Conservation (phyloP, 2,329 filamentous ascomycete genomes). For the Trichoderma harzianum region DNA sequence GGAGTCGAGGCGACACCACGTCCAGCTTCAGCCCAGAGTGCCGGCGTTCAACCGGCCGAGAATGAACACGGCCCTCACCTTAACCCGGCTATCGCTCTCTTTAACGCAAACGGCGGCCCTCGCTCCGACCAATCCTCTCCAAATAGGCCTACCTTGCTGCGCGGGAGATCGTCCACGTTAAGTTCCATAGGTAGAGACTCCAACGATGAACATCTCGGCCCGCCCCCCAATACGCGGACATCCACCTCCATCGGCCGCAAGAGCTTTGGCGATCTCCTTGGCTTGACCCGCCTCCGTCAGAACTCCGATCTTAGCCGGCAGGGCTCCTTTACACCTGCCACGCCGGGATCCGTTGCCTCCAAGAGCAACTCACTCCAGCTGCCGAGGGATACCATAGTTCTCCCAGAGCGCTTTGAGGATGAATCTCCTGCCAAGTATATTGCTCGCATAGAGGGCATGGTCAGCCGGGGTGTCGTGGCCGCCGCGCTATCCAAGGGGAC, state of each 20-base stretch:
- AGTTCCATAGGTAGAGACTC: constrained; percentile 74
- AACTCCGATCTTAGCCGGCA: constrained; percentile 72
- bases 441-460: constrained; percentile 72
- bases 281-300: constrained; percentile 73
- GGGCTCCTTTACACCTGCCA: constrained; percentile 65
- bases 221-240: constrained; percentile 62
- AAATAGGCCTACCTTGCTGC: constrained; percentile 56
- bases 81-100: constrained; percentile 33
- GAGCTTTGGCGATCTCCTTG: constrained; percentile 88
- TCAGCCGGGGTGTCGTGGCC: constrained; percentile 79
- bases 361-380: constrained; percentile 83
- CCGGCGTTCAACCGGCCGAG: constrained; percentile 22
- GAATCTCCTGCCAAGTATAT: constrained; percentile 91
- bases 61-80: constrained; percentile 24
- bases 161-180: constrained; percentile 84
- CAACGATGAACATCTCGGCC: constrained; percentile 65
- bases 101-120: constrained; percentile 33
- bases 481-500: constrained; percentile 81
- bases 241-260: constrained; percentile 89
- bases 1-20: constrained; percentile 32
- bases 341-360: constrained; percentile 66
- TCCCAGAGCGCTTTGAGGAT: constrained; percentile 79
- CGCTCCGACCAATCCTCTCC: constrained; percentile 66
- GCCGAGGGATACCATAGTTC: constrained; percentile 60
- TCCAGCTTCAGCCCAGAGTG: constrained; percentile 36